Conservation (phyloP, 306 rosid species). For the Begonia peltatifolia region DNA sequence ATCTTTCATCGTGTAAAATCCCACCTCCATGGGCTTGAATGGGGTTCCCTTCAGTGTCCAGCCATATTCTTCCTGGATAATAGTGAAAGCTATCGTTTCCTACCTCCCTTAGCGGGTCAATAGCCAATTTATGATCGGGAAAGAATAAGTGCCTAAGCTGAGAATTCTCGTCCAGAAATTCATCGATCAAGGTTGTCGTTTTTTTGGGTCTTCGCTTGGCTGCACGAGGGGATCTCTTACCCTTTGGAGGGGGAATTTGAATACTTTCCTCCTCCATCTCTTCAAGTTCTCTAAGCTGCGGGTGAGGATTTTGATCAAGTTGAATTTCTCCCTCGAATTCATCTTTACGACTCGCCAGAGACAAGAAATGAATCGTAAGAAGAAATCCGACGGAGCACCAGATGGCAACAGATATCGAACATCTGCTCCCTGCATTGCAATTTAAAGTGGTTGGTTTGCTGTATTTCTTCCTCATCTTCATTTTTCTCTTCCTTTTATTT, state of each 20-base stretch:
- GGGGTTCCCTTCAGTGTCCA: slow-evolving; percentile 86
- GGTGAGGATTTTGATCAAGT: slow-evolving; percentile 26
- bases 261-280: slow-evolving; percentile 66
- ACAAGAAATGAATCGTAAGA: slow-evolving; percentile 46
- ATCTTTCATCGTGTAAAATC: slow-evolving; percentile 44
- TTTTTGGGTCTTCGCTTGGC: slow-evolving; percentile 66
- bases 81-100: slow-evolving; percentile 53
- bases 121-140: slow-evolving; percentile 45
- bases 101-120: slow-evolving; percentile 41
- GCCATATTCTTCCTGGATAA: slow-evolving; percentile 82
- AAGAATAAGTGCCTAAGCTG: slow-evolving; percentile 67
- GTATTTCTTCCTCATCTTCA: slow-evolving; percentile 79
- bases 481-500: slow-evolving; percentile 36
- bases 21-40: slow-evolving; percentile 99
- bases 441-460: slow-evolving; percentile 60
- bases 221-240: slow-evolving; percentile 92
- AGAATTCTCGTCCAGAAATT: slow-evolving; percentile 90
- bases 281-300: slow-evolving; percentile 64
- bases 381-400: slow-evolving; percentile 80
- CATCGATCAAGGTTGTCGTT: slow-evolving; percentile 66
- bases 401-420: slow-evolving; percentile 29
- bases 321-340: slow-evolving; percentile 19
- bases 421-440: slow-evolving; percentile 78
- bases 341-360: slow-evolving; percentile 26
- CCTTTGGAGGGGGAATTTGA: slow-evolving; percentile 80